Evolutionary conservation across 305 asterid genomes (phyloP).

Genomic region (Fraxinus angustifolia): DNA sequence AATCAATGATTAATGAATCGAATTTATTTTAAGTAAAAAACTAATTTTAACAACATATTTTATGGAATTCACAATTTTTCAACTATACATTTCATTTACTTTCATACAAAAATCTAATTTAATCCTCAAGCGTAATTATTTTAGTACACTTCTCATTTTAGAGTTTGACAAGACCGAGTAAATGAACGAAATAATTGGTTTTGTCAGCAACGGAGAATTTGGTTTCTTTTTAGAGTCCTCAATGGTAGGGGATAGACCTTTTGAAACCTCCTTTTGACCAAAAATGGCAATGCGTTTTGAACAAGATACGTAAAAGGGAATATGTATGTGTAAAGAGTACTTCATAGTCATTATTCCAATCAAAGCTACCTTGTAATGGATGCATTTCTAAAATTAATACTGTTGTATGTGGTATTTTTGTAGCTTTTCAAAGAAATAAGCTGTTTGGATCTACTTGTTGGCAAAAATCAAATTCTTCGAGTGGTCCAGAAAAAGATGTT

Average conservation of each 20-base stretch:
- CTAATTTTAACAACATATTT: too few relatives aligned
- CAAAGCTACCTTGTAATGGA: neutral
- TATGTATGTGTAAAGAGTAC: neutral
- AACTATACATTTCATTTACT: neutral
- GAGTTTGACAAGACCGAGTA: neutral
- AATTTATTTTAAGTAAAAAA: too few relatives aligned
- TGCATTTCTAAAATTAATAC: neutral
- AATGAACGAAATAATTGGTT: neutral
- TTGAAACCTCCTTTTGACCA: neutral
- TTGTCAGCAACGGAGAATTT: neutral
- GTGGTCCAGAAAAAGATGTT: neutral
- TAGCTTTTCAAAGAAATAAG: neutral
- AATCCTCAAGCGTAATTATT: neutral
- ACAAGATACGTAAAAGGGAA: neutral
- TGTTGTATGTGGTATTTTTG: neutral
- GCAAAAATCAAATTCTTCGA: neutral
- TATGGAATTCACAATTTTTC: neutral
- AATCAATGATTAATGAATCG: neutral
- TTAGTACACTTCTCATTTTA: neutral
- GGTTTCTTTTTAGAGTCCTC: neutral
- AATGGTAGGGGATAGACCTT: neutral
- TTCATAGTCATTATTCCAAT: neutral
- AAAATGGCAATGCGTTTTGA: constrained; percentile 1
- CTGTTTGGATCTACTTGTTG: neutral
- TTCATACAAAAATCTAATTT: too few relatives aligned